phyloP scores from a whole-genome alignment of 2,329 filamentous ascomycete genomes.

The Aspergillus alliaceus region DNA sequence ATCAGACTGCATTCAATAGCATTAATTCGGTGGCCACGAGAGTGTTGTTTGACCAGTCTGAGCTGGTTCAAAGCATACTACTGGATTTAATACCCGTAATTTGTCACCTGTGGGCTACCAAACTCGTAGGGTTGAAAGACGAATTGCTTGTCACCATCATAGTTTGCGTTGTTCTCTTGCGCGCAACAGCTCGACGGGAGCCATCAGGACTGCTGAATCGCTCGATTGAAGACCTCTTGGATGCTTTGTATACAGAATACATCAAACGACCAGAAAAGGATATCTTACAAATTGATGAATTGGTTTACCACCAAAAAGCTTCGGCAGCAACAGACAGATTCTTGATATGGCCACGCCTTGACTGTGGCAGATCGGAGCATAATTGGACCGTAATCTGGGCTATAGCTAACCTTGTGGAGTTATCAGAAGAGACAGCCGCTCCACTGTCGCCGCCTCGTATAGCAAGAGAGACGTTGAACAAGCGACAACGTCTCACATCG shows the following conservation, averaged over 20 bases:
- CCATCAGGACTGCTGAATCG: constrained; percentile 39
- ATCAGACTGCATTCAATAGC: constrained; percentile 71
- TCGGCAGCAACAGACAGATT: constrained; percentile 35
- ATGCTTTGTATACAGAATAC: constrained; percentile 78
- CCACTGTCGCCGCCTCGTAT: constrained; percentile 7
- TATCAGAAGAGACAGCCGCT: constrained; percentile 29
- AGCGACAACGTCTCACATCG: constrained; percentile 39
- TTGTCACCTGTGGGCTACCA: constrained; percentile 74
- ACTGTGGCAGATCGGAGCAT: constrained; percentile 36
- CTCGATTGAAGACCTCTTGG: constrained; percentile 64
- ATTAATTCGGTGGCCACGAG: constrained; percentile 70
- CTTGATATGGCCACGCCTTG: constrained; percentile 38
- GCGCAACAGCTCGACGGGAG: constrained; percentile 41
- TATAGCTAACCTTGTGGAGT: constrained; percentile 42
- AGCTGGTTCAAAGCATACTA: constrained; percentile 61
- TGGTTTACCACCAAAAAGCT: constrained; percentile 54
- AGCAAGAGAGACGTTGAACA: constrained; percentile 24
- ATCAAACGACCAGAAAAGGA: constrained; percentile 67
- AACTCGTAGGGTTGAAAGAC: constrained; percentile 66
- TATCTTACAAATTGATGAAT: constrained; percentile 74
- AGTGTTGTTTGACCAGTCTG: constrained; percentile 67
- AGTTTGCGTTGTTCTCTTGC: constrained; percentile 61
- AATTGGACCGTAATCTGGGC: constrained; percentile 42
- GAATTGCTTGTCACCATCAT: constrained; percentile 75
- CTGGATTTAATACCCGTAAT: constrained; percentile 68